Evolutionary conservation across 2,329 filamentous ascomycete species (phyloP), one percentile per base, ranked within the genome.

Genomic region (Escovopsis sp.): DNA sequence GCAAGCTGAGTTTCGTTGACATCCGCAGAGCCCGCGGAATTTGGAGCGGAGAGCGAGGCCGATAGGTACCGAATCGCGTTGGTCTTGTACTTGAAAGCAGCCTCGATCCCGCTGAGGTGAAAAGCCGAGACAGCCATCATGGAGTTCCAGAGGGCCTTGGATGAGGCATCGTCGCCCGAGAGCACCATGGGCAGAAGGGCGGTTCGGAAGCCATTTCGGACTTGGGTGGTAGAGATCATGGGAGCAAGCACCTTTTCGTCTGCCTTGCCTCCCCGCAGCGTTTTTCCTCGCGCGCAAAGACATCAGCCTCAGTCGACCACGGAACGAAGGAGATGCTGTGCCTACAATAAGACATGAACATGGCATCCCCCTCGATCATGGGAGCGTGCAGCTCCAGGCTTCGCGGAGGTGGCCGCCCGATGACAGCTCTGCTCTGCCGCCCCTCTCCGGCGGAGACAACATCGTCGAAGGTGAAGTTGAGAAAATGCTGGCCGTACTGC

Each of bases 181-280:
- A 67, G 43, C 1, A 61, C 62, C 59, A 65, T 63, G 25, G 62
- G 63, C 2, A 67, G 46, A 4, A 67, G 45, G 38, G 62, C 53
- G 25, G 56, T 52, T 26, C 59, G 59, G 41, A 67, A 67, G 8
- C 63, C 63, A 42, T 66, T 66, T 35, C 55, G 51, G 38, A 58
- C 48, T 35, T 65, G 55, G 31, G 63, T 57, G 4, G 63, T 66
- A 4, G 62, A 66, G 31, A 65, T 60, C 54, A 67, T 65, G 14
- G 50, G 45, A 4, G 61, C 56, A 26, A 65, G 55, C 33, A 48
- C 53, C 15, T 48, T 40, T 29, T 56, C 52, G 36, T 65, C 61
- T 66, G 15, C 13, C 17, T 1, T 11, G 21, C 11, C 21, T 3
- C 12, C 12, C 8, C 32, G 32, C 19, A 39, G 35, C 12, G 36